phyloP scores from a whole-genome alignment of 768 basidiomycete species.

The Leccinum obscurum region DNA sequence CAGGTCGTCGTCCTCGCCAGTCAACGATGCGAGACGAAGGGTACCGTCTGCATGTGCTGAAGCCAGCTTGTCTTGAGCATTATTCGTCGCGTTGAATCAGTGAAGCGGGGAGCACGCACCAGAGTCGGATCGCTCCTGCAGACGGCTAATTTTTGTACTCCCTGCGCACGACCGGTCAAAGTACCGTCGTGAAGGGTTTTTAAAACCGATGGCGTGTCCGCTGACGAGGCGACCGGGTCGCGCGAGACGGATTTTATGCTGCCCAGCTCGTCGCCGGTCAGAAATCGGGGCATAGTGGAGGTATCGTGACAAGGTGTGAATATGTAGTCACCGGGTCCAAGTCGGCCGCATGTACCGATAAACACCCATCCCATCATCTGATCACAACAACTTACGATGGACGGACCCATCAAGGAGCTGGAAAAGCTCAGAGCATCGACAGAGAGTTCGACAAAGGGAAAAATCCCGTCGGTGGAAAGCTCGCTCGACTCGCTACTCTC shows the following conservation, averaged over 20 bases:
- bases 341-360: not conserved
- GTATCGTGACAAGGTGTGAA: constrained; percentile 27
- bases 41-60: constrained; percentile 65
- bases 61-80: constrained; percentile 56
- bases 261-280: constrained; percentile 79
- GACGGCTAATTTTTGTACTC: constrained; percentile 43
- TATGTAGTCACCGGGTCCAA: not conserved
- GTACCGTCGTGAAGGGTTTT: constrained; percentile 38
- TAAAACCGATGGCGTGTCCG: constrained; percentile 32
- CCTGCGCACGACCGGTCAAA: constrained; percentile 33
- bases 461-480: constrained; percentile 51
- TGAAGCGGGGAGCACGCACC: constrained; percentile 35
- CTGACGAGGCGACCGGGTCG: too few species aligned
- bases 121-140: constrained; percentile 32
- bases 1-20: constrained; percentile 43
- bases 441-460: constrained; percentile 47
- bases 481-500: constrained; percentile 66
- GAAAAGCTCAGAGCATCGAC: constrained; percentile 71
- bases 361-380: not conserved
- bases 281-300: constrained; percentile 59
- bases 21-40: constrained; percentile 43
- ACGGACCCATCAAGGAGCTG: constrained; percentile 74
- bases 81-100: constrained; percentile 17
- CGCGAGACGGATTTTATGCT: constrained; percentile 64
- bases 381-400: constrained; percentile 46